Evolutionary conservation across 352 stramenopile species (phyloP).

Genomic region (Phytopythium aichiense): DNA sequence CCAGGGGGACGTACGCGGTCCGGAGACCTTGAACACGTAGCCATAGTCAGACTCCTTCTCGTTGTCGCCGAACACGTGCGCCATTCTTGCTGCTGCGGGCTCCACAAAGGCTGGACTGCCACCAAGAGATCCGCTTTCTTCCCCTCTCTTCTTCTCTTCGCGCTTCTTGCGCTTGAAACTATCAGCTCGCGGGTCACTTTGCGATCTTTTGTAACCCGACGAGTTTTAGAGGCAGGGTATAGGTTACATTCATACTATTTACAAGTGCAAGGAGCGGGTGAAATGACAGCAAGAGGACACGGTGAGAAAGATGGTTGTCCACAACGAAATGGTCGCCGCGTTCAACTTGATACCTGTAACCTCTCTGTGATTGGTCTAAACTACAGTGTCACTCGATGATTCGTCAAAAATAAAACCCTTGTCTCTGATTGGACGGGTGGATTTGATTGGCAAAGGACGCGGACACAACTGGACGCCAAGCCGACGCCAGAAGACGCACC

Average conservation of each 20-base stretch:
- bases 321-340: not conserved
- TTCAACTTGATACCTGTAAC: not conserved
- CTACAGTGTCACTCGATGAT: not conserved
- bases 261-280: conserved; percentile 9
- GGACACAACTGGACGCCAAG: conserved; percentile 9
- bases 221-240: not conserved
- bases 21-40: conserved; percentile 99
- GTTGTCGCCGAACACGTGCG: conserved; percentile 82
- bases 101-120: not conserved
- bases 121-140: not conserved
- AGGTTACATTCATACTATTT: not conserved
- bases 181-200: conserved; percentile 10
- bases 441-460: conserved; percentile 44
- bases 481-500: not conserved
- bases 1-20: conserved; percentile 81
- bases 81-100: conserved; percentile 28
- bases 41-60: conserved; percentile 95
- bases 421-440: not conserved
- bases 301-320: conserved; percentile 13
- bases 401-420: conserved; percentile 6
- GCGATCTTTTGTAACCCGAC: conserved; percentile 32
- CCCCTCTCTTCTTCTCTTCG: conserved; percentile 12
- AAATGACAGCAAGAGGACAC: conserved; percentile 10
- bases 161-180: conserved; percentile 1
- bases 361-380: conserved; percentile 26